Base-by-base conservation (phyloP, 495 filamentous ascomycete genomes). In the Penicillium flavigenum region DNA sequence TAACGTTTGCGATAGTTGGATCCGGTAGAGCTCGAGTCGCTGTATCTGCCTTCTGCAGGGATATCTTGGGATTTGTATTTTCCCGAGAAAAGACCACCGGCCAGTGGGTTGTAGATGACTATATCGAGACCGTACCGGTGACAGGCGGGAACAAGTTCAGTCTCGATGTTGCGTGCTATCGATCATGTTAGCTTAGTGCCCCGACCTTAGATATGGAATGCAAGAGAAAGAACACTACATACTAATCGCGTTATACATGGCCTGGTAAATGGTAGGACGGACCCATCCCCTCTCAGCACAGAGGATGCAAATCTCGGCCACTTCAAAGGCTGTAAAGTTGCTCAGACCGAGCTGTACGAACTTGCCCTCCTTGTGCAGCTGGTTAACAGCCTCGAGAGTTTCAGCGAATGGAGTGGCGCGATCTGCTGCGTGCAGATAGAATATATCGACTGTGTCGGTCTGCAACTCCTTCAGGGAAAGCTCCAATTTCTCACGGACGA, bases 311-410 rank as follows among this genome's bases (percentile, higher is more conserved):
- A 96, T 79, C 78, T 97, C 92, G 4, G 92, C 92, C 10, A 97
- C 90, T 72, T 97, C 92, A 65, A 88, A 96, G 8, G 92, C 85
- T 4, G 92, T 89, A 65, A 84, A 96, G 72, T 96, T 97, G 53
- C 82, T 87, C 61, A 97, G 69, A 20, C 90, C 92, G 26, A 97
- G 76, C 52, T 83, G 79, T 17, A 90, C 84, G 67, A 97, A 96
- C 64, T 93, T 96, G 45, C 92, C 91, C 58, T 88, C 83, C 71
- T 91, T 89, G 75, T 96, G 89, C 49, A 95, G 72, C 68, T 91
- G 79, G 70, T 97, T 83, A 56, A 90, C 81, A 39, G 83, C 88
- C 56, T 84, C 77, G 31, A 96, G 81, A 0, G 92, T 93, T 61
- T 92, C 88, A 4, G 83, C 82, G 64, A 95, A 96, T 10, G 88